A percentile compares a stretch with the other conserved stretches of the same genome.
These are phyloP conservation scores for Pachysolen tannophilus DNA, from an alignment of 805 yeast genomes.

Conservation along the genomic window DNA sequence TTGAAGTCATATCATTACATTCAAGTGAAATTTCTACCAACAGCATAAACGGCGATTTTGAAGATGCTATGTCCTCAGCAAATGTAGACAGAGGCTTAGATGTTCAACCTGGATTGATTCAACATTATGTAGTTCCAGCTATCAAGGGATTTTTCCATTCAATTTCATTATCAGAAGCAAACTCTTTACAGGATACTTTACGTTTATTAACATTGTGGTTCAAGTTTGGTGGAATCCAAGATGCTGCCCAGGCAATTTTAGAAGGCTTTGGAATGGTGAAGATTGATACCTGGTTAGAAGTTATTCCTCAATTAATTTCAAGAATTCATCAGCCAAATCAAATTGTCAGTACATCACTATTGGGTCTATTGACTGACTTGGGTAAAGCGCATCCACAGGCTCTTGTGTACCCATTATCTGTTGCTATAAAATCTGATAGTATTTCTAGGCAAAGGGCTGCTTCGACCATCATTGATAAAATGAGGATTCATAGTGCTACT, in stretches of 20 bases:
- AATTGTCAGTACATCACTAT: constrained; percentile 69
- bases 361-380: constrained; percentile 73
- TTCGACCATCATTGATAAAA: constrained; percentile 78
- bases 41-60: constrained; percentile 8
- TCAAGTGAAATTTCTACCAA: constrained; percentile 17
- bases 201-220: constrained; percentile 92
- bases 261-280: constrained; percentile 88
- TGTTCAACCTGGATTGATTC: constrained; percentile 48
- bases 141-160: constrained; percentile 94
- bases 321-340: constrained; percentile 94
- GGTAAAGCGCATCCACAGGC: constrained; percentile 98
- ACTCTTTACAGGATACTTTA: constrained; percentile 87
- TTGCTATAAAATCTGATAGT: constrained; percentile 91
- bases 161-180: constrained; percentile 76
- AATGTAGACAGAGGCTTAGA: constrained; percentile 12
- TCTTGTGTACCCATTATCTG: constrained; percentile 88
- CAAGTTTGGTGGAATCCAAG: constrained; percentile 88
- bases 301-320: constrained; percentile 90
- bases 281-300: constrained; percentile 92
- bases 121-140: constrained; percentile 91
- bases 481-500: constrained; percentile 79
- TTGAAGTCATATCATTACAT: constrained; percentile 76
- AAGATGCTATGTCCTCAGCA: constrained; percentile 7
- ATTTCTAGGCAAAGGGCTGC: constrained; percentile 89
- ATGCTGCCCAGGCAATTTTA: constrained; percentile 82